Base-by-base conservation (phyloP, 1,139 yeast genomes). In the Pneumocystis carinii region DNA sequence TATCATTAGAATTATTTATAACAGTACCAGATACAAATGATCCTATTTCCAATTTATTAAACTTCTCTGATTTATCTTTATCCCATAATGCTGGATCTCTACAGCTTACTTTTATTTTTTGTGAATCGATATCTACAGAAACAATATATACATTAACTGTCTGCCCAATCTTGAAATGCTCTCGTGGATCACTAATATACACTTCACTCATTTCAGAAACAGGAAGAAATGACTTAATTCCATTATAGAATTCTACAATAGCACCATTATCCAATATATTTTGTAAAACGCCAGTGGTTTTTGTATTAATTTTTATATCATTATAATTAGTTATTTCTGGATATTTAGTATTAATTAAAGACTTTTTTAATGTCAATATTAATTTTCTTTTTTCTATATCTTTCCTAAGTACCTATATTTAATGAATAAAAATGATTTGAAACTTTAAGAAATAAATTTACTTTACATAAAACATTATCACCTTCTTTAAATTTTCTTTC, bases 401-500 rank as follows among this genome's bases (percentile, higher is more conserved):
- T 37, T 78, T 75, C 59, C 71, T 71, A 19, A 81, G 69, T 36
- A 77, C 72, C 71, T 66, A 56, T 41, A n/a, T 53, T 62, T 29
- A 62, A 62, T 24, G 61, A 61, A 19, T 61, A 32, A 53, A 60
- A 42, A 15, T 36, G 68, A 81, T 74, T 10, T 81, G 5, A 59
- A 42, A 4, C 8, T 15, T n/a, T 57, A 6, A 10, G 35, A 48
- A 48, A 48, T 10, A 17, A 56, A 67, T 69, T 66, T 60, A 75
- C 82, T 74, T 96, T 83, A 66, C 86, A 95, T 70, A 81, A 86
- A 55, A 87, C 87, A 69, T 84, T 86, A 61, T 85, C 77, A 10
- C 96, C 97, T 62, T 83, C 82, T 74, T 87, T 88, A 78, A 84
- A 92, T 72, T 90, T 88, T 76, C 92, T 83, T 74, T 92, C 97